Conservation (phyloP, 352 stramenopile genomes). For the Globisporangium spinosum region DNA sequence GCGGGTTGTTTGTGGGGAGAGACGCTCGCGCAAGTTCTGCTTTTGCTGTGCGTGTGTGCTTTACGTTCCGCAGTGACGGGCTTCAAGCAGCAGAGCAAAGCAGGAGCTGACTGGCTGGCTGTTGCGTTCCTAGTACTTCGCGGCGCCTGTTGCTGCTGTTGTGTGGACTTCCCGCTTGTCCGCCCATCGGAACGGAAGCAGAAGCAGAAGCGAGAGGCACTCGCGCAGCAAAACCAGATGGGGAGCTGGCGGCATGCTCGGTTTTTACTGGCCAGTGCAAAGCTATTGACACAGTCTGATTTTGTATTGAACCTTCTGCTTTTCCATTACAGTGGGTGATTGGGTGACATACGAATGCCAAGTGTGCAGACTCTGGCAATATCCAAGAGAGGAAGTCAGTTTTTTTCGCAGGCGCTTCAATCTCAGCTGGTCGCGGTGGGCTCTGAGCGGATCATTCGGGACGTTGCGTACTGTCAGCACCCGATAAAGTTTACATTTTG, state of each 20-base stretch:
- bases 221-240: not conserved
- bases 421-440: not conserved
- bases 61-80: not conserved
- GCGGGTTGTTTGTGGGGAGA: not conserved
- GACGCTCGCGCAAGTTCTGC: not conserved
- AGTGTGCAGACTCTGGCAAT: not conserved
- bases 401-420: not conserved
- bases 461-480: not conserved
- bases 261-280: not conserved
- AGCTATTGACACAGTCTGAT: not conserved
- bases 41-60: not conserved
- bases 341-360: not conserved
- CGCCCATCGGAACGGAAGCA: not conserved
- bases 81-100: not conserved
- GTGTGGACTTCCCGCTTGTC: no score
- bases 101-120: not conserved
- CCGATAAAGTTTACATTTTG: not conserved
- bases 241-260: not conserved
- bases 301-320: not conserved
- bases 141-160: not conserved
- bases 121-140: no score
- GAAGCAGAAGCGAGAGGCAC: no score
- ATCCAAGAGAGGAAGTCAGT: not conserved
- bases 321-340: not conserved
- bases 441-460: not conserved